A percentile compares a stretch with the other conserved stretches of the same genome.
These are phyloP conservation scores for Zasmidium citrigriseum DNA, from an alignment of 2,329 filamentous ascomycete species.

Conservation along the genomic window DNA sequence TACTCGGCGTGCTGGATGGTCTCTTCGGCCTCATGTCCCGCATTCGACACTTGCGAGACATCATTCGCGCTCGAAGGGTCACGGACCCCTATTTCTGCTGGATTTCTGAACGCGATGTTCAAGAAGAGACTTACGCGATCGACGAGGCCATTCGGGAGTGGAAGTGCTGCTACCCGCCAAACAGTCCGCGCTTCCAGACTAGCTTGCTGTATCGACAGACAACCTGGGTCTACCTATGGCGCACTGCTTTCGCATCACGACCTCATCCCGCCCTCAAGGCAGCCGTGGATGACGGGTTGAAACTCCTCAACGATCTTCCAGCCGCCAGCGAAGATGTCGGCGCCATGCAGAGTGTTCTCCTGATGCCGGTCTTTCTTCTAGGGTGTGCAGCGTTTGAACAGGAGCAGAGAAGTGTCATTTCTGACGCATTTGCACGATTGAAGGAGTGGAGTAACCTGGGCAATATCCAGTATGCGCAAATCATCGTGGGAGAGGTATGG, in stretches of 20 bases:
- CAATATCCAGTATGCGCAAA: constrained; percentile 59
- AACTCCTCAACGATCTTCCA: constrained; percentile 54
- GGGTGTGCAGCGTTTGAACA: constrained; percentile 61
- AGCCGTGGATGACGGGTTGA: constrained; percentile 60
- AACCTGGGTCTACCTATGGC: constrained; percentile 64
- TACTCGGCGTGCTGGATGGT: constrained; percentile 80
- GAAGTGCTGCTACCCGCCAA: constrained; percentile 60
- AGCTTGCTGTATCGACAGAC: constrained; percentile 64
- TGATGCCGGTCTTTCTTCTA: constrained; percentile 63
- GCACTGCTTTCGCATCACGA: constrained; percentile 58
- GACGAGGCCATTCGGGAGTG: constrained; percentile 73
- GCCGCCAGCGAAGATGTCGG: constrained; percentile 26
- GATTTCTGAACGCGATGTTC: constrained; percentile 67
- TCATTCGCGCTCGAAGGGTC: constrained; percentile 56
- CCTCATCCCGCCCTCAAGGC: constrained; percentile 56
- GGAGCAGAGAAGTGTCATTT: constrained; percentile 57
- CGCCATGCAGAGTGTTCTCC: constrained; percentile 59
- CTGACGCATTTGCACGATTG: constrained; percentile 55
- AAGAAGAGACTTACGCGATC: constrained; percentile 74
- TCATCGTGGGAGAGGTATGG: constrained; percentile 60
- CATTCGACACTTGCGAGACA: constrained; percentile 75
- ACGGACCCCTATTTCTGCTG: constrained; percentile 48
- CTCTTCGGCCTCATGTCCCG: constrained; percentile 76
- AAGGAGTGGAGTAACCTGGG: constrained; percentile 58
- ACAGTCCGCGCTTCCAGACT: constrained; percentile 56